phyloP scores from a whole-genome alignment of 139 green algal species.

The Spirogloea muscicola region DNA sequence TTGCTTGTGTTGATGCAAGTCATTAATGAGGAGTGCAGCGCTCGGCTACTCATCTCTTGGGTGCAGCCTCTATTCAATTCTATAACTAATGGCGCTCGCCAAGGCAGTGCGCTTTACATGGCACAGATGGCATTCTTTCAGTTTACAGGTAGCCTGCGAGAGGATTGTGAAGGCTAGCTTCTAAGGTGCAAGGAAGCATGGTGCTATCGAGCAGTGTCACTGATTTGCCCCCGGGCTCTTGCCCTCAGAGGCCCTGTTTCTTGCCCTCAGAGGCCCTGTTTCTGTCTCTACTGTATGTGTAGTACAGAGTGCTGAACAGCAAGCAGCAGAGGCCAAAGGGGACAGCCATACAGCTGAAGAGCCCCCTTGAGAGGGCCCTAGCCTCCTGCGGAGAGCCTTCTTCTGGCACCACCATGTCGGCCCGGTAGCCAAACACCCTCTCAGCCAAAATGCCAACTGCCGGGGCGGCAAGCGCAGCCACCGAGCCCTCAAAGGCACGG shows the following conservation, averaged over 20 bases:
- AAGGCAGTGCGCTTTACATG: no score
- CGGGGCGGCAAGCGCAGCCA: slow-evolving; percentile 38
- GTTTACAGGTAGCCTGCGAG: no score
- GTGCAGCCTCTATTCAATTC: no score
- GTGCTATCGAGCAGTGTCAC: no score
- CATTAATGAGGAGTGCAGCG: no score
- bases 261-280: slow-evolving; percentile 46
- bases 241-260: slow-evolving; percentile 30
- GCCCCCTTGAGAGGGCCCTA: slow-evolving; percentile 18
- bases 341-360: slow-evolving; percentile 45
- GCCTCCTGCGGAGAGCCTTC: slow-evolving; percentile 2
- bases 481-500: slow-evolving; percentile 58
- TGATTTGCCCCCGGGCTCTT: no score
- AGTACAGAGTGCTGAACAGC: slow-evolving; percentile 26
- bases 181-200: no score
- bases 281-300: slow-evolving; percentile 35
- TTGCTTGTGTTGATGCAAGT: no score
- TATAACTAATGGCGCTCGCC: no score
- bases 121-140: no score
- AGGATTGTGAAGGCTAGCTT: no score
- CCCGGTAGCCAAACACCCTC: slow-evolving; percentile 14
- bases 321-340: slow-evolving; percentile 37
- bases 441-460: slow-evolving; percentile 35
- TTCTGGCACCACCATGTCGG: background rate
- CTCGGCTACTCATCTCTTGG: no score